Evolutionary conservation across 805 yeast genomes (phyloP).

Genomic region (Wickerhamomyces ciferrii): DNA sequence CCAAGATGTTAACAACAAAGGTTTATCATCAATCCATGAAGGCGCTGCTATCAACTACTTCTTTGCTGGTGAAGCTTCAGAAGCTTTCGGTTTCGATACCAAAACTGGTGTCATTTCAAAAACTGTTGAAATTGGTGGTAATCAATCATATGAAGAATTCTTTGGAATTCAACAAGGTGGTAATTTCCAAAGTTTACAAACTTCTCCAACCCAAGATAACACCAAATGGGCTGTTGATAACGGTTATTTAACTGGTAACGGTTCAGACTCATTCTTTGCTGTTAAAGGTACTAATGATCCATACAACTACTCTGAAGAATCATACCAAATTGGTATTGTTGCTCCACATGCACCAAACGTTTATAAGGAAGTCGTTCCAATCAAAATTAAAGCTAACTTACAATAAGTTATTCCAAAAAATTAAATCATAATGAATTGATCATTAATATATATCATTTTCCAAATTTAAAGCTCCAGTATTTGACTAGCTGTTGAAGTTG

Average conservation of each 20-base stretch:
- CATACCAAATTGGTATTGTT: constrained; percentile 24
- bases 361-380: constrained; percentile 1
- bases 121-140: background rate
- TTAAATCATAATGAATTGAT: too few relatives aligned
- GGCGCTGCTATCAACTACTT: constrained; percentile 18
- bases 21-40: constrained; percentile 13
- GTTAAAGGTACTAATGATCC: constrained; percentile 40
- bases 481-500: too few relatives aligned
- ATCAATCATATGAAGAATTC: background rate
- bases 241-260: constrained; percentile 24
- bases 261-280: constrained; percentile 33
- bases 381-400: background rate
- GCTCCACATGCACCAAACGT: constrained; percentile 19
- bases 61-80: constrained; percentile 10
- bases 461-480: too few relatives aligned
- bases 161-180: background rate
- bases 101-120: constrained; percentile 4
- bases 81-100: constrained; percentile 3
- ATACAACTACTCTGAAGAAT: constrained; percentile 28
- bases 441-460: too few relatives aligned
- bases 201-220: constrained; percentile 3
- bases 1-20: background rate
- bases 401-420: too few relatives aligned
- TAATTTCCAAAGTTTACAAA: constrained; percentile 11
- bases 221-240: constrained; percentile 8